phyloP scores from a whole-genome alignment of 345 rosid genomes.

The Corymbia maculata region DNA sequence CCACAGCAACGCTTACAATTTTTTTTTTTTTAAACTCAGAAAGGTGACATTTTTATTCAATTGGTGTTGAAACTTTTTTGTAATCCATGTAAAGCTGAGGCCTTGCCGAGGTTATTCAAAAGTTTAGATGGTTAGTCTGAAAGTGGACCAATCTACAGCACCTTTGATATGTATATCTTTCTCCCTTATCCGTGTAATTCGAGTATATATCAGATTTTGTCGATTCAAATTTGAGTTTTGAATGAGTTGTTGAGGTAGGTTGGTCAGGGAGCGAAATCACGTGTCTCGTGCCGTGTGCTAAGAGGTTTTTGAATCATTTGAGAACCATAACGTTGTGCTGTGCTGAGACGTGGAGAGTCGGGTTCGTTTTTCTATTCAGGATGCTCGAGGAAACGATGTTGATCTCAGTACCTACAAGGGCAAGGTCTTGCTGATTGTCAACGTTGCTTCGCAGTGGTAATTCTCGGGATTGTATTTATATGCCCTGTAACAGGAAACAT shows the following conservation, averaged over 20 bases:
- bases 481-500: neutral
- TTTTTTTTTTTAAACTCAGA: fast-evolving
- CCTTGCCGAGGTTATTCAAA: neutral
- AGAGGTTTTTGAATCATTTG: neutral
- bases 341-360: neutral
- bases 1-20: neutral
- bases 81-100: neutral
- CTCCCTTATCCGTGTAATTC: neutral
- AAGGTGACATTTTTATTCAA: neutral
- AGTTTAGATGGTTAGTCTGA: neutral
- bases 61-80: neutral
- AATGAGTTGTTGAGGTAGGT: neutral
- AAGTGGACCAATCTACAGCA: neutral
- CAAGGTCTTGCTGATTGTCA: constrained; percentile 84
- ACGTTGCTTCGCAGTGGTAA: constrained; percentile 97
- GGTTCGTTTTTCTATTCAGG: constrained; percentile 24
- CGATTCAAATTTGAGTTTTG: neutral
- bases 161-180: neutral
- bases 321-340: neutral
- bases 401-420: constrained; percentile 74
- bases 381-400: constrained; percentile 68
- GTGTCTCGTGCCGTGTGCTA: neutral
- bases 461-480: neutral
- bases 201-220: neutral
- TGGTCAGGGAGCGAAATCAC: neutral